Base-by-base conservation (phyloP, 345 rosid species). In the Eucalyptus melliodora region DNA sequence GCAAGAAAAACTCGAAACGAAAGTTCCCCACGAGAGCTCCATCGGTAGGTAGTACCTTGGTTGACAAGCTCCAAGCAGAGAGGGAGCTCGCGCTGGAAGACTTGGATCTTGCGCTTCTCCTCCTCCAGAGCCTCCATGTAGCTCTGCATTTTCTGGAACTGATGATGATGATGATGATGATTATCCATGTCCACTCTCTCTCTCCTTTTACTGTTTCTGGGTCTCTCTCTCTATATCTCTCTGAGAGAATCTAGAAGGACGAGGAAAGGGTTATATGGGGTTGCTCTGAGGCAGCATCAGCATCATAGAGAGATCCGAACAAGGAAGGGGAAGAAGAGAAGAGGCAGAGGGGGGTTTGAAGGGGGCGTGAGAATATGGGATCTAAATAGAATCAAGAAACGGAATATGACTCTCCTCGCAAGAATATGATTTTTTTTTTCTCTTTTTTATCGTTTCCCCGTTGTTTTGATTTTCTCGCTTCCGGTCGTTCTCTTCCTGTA, bases 61-160 rank as follows among this genome's bases (percentile, higher is more conserved):
- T 95, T 95, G 44, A 98, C 99, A 87, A 98, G 99, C 89, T 98
- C 96, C 77, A 97, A 91, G 91, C 98, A 98, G 89, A 98, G 93
- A 88, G 99, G 99, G 91, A 98, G 99, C 91, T 98, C 99, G 42
- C 99, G 97, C 86, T 95, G 95, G 89, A 98, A 98, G 62, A 98
- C 99, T 87, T 94, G 96, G 91, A 98, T 96, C 94, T 98, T 98
- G 47, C 96, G 95, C 87, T 94, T 92, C 94, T 98, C 99, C 91
- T 96, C 99, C 91, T 97, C 96, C 21, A 98, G 92, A 31, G 96
- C 97, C 37, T 95, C 94, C 44, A 97, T 93, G 90, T 97, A 95
- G 88, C 94, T 89, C 93, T 93, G 94, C 92, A 92, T 91, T 92
- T 95, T 94, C 88, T 94, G 93, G 5, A 92, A 80, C 86, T 53